Conservation (phyloP, 176 grass and related monocot species). For the Pontederia crassipes region DNA sequence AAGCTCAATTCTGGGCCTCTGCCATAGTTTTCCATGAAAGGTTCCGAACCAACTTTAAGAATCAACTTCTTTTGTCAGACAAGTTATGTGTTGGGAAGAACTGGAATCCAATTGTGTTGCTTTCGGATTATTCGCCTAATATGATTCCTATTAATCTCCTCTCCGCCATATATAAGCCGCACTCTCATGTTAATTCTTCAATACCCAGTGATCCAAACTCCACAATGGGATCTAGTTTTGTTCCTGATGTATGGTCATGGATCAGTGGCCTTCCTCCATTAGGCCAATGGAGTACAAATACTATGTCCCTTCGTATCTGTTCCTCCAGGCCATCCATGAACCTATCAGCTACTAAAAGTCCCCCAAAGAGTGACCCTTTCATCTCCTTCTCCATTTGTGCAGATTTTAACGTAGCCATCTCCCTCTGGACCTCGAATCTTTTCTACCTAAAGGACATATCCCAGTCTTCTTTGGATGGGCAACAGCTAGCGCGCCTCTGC, state of each 20-base stretch:
- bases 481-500: slow-evolving; percentile 38
- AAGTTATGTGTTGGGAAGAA: no score
- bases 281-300: slow-evolving; percentile 55
- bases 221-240: slow-evolving; percentile 48
- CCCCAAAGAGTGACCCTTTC: slow-evolving; percentile 26
- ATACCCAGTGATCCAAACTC: slow-evolving; percentile 1
- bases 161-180: background rate
- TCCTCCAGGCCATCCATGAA: slow-evolving; percentile 39
- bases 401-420: slow-evolving; percentile 45
- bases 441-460: slow-evolving; percentile 44
- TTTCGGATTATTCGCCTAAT: no score
- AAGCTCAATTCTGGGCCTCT: no score
- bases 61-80: no score
- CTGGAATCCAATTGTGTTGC: no score
- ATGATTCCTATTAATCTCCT: background rate
- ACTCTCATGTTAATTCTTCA: background rate
- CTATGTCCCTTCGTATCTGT: slow-evolving; percentile 68
- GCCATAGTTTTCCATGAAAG: no score
- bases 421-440: slow-evolving; percentile 69
- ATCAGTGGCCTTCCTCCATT: slow-evolving; percentile 60
- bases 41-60: no score
- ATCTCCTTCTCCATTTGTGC: slow-evolving; percentile 66
- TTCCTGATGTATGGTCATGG: slow-evolving; percentile 57
- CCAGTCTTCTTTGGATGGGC: slow-evolving; percentile 39
- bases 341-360: slow-evolving; percentile 39